Evolutionary conservation across 106 monocot species (phyloP).

Genomic region (Amphibolis antarctica): DNA sequence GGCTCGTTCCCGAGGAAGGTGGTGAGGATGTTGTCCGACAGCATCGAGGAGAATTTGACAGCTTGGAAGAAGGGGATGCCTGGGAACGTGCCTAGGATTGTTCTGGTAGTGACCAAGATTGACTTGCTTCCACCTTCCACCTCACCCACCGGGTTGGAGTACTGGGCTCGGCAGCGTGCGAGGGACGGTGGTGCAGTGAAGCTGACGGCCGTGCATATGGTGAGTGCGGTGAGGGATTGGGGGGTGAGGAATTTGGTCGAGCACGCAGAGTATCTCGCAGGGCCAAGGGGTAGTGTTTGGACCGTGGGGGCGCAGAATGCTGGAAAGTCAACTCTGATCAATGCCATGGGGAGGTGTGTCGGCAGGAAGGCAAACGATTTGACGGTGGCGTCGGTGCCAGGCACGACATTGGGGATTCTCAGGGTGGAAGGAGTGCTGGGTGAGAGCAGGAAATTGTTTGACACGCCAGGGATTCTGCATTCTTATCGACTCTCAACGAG

Average conservation of each 20-base stretch:
- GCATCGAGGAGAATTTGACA: constrained; percentile 28
- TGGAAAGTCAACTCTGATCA: constrained; percentile 94
- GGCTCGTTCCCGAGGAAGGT: constrained; percentile 78
- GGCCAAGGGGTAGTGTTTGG: constrained; percentile 81
- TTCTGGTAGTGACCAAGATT: constrained; percentile 70
- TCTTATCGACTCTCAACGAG: constrained; percentile 68
- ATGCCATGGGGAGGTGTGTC: constrained; percentile 67
- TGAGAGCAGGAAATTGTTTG: constrained; percentile 49
- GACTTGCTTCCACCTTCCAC: constrained; percentile 57
- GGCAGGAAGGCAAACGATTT: constrained; percentile 32
- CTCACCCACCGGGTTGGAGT: constrained; percentile 41
- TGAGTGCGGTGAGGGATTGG: constrained; percentile 65
- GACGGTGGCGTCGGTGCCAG: constrained; percentile 93
- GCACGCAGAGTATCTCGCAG: constrained; percentile 47
- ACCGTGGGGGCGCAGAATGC: constrained; percentile 94
- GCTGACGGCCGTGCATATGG: constrained; percentile 60
- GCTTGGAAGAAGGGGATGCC: constrained; percentile 64
- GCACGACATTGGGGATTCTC: constrained; percentile 78
- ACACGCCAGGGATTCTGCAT: constrained; percentile 86
- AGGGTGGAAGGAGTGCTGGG: constrained; percentile 71
- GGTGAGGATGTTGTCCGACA: constrained; percentile 34
- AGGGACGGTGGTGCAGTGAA: constrained; percentile 30
- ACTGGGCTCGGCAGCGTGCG: constrained; percentile 49
- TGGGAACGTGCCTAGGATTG: constrained; percentile 59
- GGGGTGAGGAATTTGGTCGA: constrained; percentile 75